A percentile compares a stretch with the other conserved stretches of the same genome.
phyloP scores from a whole-genome alignment of 2,329 filamentous ascomycete genomes.

The Apiospora hydei region DNA sequence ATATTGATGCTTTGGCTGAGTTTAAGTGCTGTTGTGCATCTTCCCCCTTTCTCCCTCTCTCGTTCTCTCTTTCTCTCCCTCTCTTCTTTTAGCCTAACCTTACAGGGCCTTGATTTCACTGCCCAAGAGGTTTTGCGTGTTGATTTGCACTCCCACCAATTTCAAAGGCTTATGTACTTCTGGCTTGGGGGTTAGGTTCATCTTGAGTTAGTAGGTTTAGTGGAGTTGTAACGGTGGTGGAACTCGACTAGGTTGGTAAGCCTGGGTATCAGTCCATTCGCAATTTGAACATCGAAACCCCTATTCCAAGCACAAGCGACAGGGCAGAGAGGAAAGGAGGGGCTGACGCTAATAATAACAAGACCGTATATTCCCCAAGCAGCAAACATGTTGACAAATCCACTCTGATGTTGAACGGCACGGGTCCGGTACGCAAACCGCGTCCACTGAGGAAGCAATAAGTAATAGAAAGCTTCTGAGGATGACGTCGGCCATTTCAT shows the following conservation, averaged over 20 bases:
- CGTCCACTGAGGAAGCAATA: neutral
- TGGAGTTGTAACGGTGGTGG: slow-evolving; percentile 21
- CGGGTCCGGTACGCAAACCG: neutral
- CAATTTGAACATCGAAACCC: slow-evolving; percentile 3
- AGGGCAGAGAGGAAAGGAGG: neutral
- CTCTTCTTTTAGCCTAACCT: neutral
- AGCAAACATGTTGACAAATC: neutral
- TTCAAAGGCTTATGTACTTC: slow-evolving; percentile 1
- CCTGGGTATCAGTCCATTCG: slow-evolving; percentile 20
- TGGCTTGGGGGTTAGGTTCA: slow-evolving; percentile 15
- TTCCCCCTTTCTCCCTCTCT: neutral
- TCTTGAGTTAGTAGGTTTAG: slow-evolving; percentile 11
- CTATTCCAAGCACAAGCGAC: slow-evolving; percentile 2
- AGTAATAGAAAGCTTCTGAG: neutral
- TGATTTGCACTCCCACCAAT: slow-evolving; percentile 2
- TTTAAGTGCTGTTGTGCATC: neutral
- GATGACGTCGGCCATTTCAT: slow-evolving; percentile 15
- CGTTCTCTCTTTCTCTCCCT: too few species aligned
- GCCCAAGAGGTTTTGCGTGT: neutral
- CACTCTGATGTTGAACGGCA: neutral
- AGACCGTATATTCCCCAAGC: neutral
- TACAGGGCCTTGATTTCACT: neutral
- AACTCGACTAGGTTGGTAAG: slow-evolving; percentile 17
- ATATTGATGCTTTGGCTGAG: neutral
- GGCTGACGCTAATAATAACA: slow-evolving; percentile 15